Evolutionary conservation across 805 yeast genomes (phyloP), one percentile per base, ranked within the genome.

Genomic region (Myxozyma nipponensis): DNA sequence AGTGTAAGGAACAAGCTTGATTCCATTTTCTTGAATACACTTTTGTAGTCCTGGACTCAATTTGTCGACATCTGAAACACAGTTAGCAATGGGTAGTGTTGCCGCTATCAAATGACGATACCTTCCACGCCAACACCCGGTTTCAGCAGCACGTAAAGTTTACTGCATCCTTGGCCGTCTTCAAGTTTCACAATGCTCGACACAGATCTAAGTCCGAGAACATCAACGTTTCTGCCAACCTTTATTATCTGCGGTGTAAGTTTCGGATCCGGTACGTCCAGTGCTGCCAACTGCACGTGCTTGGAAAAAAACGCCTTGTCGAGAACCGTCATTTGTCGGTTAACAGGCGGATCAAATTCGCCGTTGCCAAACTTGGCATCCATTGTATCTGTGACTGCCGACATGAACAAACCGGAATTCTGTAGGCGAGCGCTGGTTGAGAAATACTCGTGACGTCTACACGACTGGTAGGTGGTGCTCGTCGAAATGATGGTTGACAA

Each of bases 161-260:
- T 62, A 0, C 57, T 52, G 1, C 66, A 52, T 52, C 79, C 77
- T 4, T 70, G 46, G 2, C 45, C 68, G 9, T 49, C 61, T 3
- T 61, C 67, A 26, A 71, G 52, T 34, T 69, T 71, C n/a, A 83
- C 80, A 3, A 90, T 81, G 53, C 83, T 85, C 19, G 87, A 80
- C 4, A 86, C 71, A 4, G 85, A 77, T 15, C 86, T 86, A n/a
- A 86, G 62, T 54, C 78, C 77, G 25, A 91, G 68, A n/a, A 87
- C 71, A 58, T 84, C 93, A 6, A 13, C 38, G 7, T 67, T 62
- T 45, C 76, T 74, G 63, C 78, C 76, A 2, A 66, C 59, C 61
- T 81, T 83, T n/a, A 82, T 77, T 64, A 89, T 83, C 2, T 62
- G 61, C 3, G 86, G 81, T 26, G 88, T 72, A 50, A 52, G 51